These are phyloP conservation scores for Amyloporia xantha DNA, from an alignment of 768 basidiomycete genomes.

Conservation along the genomic window DNA sequence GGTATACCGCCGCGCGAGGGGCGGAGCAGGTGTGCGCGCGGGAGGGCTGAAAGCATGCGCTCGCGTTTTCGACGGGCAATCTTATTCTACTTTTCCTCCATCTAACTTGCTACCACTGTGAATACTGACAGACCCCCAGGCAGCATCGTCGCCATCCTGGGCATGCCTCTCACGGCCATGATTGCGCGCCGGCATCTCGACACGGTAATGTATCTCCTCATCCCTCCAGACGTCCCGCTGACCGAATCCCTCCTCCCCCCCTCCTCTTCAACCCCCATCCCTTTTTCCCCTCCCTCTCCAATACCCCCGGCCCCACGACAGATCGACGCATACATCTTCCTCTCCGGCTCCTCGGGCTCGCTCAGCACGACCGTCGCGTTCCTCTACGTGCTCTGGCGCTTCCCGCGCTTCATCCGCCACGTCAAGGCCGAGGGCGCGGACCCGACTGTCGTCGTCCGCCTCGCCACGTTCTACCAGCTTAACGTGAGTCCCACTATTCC, in stretches of 20 bases:
- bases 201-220: conserved; percentile 36
- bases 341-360: conserved; percentile 61
- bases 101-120: not conserved
- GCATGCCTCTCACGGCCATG: conserved; percentile 66
- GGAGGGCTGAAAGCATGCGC: too few relatives aligned
- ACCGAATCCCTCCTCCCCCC: not conserved
- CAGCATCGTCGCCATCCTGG: conserved; percentile 55
- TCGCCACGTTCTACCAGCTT: conserved; percentile 69
- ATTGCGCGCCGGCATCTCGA: conserved; percentile 52
- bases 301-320: conserved; percentile 20
- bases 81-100: not conserved
- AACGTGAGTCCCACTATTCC: conserved; percentile 46
- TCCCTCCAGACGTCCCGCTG: not conserved
- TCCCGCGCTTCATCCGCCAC: conserved; percentile 62
- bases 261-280: not conserved
- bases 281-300: not conserved
- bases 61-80: not conserved
- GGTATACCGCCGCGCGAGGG: too few relatives aligned
- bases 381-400: conserved; percentile 62
- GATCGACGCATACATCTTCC: conserved; percentile 71
- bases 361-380: conserved; percentile 64
- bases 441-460: conserved; percentile 65
- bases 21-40: too few relatives aligned
- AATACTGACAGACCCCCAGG: conserved; percentile 32
- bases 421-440: conserved; percentile 72